A percentile compares a stretch with the other conserved stretches of the same genome.
Conservation (phyloP, 257 asterid genomes). For the Solanum arcanum region DNA sequence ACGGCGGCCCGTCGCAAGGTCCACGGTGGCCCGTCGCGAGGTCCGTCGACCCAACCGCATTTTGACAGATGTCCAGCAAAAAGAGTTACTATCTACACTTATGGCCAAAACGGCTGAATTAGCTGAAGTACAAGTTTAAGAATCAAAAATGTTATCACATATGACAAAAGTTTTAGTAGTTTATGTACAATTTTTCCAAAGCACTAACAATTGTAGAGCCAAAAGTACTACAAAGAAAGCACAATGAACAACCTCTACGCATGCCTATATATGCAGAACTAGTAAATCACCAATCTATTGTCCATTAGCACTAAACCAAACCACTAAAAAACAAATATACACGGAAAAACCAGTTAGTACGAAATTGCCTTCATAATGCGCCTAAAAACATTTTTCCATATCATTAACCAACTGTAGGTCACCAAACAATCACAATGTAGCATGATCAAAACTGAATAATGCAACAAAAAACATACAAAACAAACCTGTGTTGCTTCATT, state of each 20-base stretch:
- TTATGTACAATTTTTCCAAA: background rate
- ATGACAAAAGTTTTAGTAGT: background rate
- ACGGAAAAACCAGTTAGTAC: background rate
- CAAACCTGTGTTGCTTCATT: too few relatives aligned
- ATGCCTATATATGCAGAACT: background rate
- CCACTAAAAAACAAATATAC: background rate
- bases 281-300: background rate
- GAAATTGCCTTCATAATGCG: background rate
- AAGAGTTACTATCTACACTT: too few relatives aligned
- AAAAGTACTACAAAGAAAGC: background rate
- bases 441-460: background rate
- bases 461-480: too few relatives aligned
- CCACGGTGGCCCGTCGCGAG: too few relatives aligned
- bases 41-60: too few relatives aligned
- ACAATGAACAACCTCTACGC: background rate
- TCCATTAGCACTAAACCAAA: background rate
- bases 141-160: background rate
- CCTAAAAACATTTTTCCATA: background rate
- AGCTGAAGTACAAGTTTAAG: too few relatives aligned
- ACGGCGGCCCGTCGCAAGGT: too few relatives aligned
- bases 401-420: background rate
- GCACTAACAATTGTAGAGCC: background rate
- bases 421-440: background rate
- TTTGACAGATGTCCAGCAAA: too few relatives aligned
- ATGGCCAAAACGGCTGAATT: too few relatives aligned